Evolutionary conservation across 129 eudicot genomes (phyloP), one percentile per base, ranked within the genome.

Genomic region (Lactuca saligna): DNA sequence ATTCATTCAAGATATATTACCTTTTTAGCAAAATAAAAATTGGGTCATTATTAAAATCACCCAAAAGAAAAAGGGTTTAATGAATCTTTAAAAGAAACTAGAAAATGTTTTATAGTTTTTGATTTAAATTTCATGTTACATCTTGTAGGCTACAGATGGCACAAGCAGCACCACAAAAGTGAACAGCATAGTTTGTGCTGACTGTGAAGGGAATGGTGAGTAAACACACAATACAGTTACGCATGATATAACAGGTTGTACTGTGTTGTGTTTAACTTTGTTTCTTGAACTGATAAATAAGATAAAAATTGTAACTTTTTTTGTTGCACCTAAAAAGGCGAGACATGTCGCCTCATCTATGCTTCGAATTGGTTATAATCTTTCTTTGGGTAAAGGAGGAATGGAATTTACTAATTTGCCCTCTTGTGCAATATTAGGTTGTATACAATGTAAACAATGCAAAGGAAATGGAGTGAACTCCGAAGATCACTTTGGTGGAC

Each of bases 171-270:
- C 0, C 65, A 61, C 77, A 53, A 66, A 80, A 35, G 2, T 12
- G 14, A 79, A 56, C 41, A 91, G 93, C 85, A 46, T 91, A 41
- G 67, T 87, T 48, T 91, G 97, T 65, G 57, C 44, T 16, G 57
- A 72, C 3, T 91, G 97, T 65, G 96, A 88, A 8, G 97, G 97
- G 79, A 83, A 88, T 65, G 97, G 97, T 91, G 70, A 79, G 79
- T 72, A 20, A 20, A n/a, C n/a, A n/a, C n/a, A n/a, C 31, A 46
- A 53, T 66, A 20, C 3, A 14, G 10, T 1, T 25, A 25, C 29
- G 1, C 29, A 25, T 25, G 29, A 25, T 2, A 25, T 25, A 25
- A 25, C 2, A 25, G 29, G 29, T 25, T 25, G 29, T 1, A 25
- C 29, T 25, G 29, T 25, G 2, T 25, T 25, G 1, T 25, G 29